A percentile compares a stretch with the other conserved stretches of the same genome.
Evolutionary conservation across 2,329 filamentous ascomycete genomes (phyloP).

Genomic region (Sporothrix mexicana): DNA sequence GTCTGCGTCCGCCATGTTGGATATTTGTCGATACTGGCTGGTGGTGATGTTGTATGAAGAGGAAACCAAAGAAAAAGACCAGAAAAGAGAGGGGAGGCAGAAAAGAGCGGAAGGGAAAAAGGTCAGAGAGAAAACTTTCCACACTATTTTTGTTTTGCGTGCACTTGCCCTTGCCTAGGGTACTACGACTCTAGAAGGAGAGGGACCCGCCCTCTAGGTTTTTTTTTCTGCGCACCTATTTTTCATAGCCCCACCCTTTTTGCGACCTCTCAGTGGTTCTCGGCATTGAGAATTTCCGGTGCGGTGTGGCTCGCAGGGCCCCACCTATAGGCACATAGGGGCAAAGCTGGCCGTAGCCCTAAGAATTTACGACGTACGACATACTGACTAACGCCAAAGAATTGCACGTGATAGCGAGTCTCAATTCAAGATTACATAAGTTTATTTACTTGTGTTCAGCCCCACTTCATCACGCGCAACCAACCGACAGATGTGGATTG

Average conservation of each 20-base stretch:
- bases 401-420: background rate
- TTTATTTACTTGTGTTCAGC: background rate
- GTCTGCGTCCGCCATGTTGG: slow-evolving; percentile 85
- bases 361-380: background rate
- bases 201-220: background rate
- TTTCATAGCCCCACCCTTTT: slow-evolving; percentile 5
- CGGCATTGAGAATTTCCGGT: slow-evolving; percentile 5
- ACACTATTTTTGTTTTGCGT: slow-evolving; percentile 32
- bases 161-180: too few species aligned
- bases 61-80: background rate
- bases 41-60: slow-evolving; percentile 27
- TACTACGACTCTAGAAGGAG: background rate
- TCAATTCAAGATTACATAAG: background rate
- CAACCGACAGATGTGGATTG: slow-evolving; percentile 60
- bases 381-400: background rate
- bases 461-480: background rate
- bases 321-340: background rate
- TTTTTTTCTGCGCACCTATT: slow-evolving; percentile 28
- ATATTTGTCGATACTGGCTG: slow-evolving; percentile 39
- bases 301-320: slow-evolving; percentile 3
- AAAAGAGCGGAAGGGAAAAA: slow-evolving; percentile 11
- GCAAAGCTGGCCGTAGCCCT: slow-evolving; percentile 15
- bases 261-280: background rate
- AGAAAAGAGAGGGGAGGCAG: background rate
- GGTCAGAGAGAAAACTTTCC: slow-evolving; percentile 24